Base-by-base conservation (phyloP, 176 grass and related monocot genomes). In the Areca catechu region DNA sequence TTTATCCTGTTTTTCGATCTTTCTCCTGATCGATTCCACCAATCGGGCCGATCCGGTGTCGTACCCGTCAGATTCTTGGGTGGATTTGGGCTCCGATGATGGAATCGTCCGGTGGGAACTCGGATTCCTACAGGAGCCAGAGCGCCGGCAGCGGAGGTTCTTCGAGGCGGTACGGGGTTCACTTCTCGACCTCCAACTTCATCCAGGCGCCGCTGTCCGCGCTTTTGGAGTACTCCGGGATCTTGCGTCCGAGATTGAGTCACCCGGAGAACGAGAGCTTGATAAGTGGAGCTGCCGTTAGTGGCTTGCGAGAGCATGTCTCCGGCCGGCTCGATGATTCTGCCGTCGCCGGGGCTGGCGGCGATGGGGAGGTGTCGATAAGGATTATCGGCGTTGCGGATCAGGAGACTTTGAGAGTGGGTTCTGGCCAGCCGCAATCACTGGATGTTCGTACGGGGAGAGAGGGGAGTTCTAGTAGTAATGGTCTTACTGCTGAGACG, bases 121-220 rank as follows among this genome's bases (percentile, higher is more conserved):
- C 21, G 16, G 7, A 37, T 5, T 18, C 28, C 12, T 53, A 47
- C 17, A 29, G 4, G 28, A 29, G 28, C 28, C 28, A 29, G 28
- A 29, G 28, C 28, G 28, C 28, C 4, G 28, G 28, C 3, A 5
- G 61, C 60, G 57, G 71, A 54, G 70, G 77, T 14, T 52, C 77
- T 58, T 76, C 77, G 5, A 79, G 92, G 75, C 61, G 92, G 59
- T 96, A 85, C 56, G 72, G 92, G 34, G 71, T 96, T 57, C 86
- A 85, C 63, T 90, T 90, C 75, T 90, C 86, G 5, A 74, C 86
- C 20, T 90, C 86, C 16, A 82, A 70, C 69, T 83, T 90, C 71
- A 85, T 96, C 83, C 86, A 90, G 86, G 83, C 86, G 60, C 83
- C 86, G 51, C 83, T 96, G 50, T 80, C 86, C 30, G 86, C 86